These are phyloP conservation scores for Syzygium syzygioides DNA, from an alignment of 441 rosid genomes.

Conservation along the genomic window DNA sequence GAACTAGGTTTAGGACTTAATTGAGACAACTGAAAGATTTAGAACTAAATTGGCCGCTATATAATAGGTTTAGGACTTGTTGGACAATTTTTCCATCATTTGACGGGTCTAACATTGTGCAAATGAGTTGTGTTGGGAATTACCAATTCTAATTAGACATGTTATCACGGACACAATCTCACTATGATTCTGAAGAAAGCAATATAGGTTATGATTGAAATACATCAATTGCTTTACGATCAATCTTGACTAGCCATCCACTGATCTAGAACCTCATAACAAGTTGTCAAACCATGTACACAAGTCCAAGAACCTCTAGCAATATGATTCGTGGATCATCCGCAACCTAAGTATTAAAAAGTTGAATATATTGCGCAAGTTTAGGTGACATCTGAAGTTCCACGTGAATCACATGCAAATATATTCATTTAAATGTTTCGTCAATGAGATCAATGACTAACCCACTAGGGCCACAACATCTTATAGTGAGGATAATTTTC, in stretches of 20 bases:
- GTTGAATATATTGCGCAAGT: neutral
- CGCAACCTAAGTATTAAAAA: neutral
- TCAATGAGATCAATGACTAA: neutral
- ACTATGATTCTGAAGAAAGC: neutral
- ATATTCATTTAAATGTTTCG: neutral
- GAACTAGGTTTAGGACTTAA: no score
- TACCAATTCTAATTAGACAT: neutral
- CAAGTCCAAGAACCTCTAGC: neutral
- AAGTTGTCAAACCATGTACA: neutral
- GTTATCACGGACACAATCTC: neutral
- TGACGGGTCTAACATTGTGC: neutral
- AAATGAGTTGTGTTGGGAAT: neutral
- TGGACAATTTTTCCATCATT: no score
- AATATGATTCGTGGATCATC: neutral
- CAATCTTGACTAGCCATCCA: neutral
- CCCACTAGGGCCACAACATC: neutral
- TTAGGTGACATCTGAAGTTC: neutral
- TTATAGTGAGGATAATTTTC: neutral
- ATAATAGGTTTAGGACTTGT: no score
- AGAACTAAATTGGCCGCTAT: fast-evolving
- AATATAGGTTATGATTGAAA: neutral
- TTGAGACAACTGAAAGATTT: no score
- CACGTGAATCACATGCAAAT: neutral
- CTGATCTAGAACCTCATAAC: neutral
- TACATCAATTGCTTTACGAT: no score